Percentiles rank a stretch among this genome's conserved stretches.
Conservation (phyloP, 768 basidiomycete species). For the Russula dissimulans region DNA sequence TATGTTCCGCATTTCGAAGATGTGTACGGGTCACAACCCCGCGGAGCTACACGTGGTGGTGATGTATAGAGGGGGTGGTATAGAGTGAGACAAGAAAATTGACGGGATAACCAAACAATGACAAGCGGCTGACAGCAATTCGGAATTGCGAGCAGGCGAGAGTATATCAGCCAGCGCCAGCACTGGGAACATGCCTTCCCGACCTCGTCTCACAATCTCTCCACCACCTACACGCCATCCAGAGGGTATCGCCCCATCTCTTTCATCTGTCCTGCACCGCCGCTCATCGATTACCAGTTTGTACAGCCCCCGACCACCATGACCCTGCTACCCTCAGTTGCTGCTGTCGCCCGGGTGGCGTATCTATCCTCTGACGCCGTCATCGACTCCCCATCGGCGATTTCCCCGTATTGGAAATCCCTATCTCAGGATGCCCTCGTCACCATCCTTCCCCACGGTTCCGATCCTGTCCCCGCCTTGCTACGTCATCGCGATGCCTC, state of each 20-base stretch:
- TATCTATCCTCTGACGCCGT: conserved; percentile 60
- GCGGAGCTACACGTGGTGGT: no score
- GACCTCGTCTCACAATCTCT: not conserved
- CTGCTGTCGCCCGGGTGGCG: conserved; percentile 58
- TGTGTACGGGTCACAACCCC: no score
- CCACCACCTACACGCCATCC: not conserved
- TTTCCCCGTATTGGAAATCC: conserved; percentile 36
- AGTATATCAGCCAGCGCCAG: not conserved
- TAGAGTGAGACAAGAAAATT: not conserved
- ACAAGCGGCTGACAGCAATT: conserved; percentile 2
- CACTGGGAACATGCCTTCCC: not conserved
- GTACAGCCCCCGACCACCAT: not conserved
- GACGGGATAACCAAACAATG: not conserved
- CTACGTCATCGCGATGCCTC: conserved; percentile 34
- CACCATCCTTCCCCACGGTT: conserved; percentile 49
- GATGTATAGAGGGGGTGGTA: no score
- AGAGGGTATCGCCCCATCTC: not conserved
- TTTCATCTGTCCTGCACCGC: not conserved
- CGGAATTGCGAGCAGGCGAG: not conserved
- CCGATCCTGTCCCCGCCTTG: conserved; percentile 53
- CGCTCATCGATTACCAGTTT: not conserved
- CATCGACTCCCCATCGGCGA: conserved; percentile 39
- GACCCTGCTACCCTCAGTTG: conserved; percentile 21
- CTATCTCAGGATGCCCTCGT: conserved; percentile 26
- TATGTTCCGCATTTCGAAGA: no score